Evolutionary conservation across 257 asterid species (phyloP), one percentile per base, ranked within the genome.

Genomic region (Primulina huaijiensis): DNA sequence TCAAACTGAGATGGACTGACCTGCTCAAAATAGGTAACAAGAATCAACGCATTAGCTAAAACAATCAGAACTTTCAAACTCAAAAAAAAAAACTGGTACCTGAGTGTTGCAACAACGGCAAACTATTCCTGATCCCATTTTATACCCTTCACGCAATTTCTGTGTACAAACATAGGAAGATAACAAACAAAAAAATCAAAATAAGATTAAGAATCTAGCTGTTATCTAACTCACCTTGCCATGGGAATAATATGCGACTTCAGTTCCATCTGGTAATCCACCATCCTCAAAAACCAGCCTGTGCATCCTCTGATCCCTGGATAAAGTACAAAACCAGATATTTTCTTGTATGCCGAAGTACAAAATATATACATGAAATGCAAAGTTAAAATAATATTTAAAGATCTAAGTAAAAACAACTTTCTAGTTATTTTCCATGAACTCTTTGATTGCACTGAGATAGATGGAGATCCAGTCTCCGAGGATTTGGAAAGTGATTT

Each of bases 1-100:
- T 94, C 99, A 86, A 94, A 94, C 72, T 79, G 87, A 75, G 99
- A 94, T 65, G 97, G 97, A 78, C 97, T 94, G 79, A 89, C 93
- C 99, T 94, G 93, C 73, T 74, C 85, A 85, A 62, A 60, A 76
- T 46, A 75, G 60, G 65, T 60, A 75, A 77, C 64, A 38, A 58
- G 52, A 46, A 73, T 73, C 27, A 82, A 72, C 20, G 50, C 14
- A 72, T 76, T 52, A 35, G 37, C 62, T 63, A 72, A 63, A 75
- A 63, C 17, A 70, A 56, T 40, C 68, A 58, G 60, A 46, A 64
- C 66, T 60, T 58, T 27, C n/a, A 40, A 79, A 69, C 20, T 68
- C 72, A 61, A 76, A 65, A 74, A 20, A 2, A 0, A 0, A 37
- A 72, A 68, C 17, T 17, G 31, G 68, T 89, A 94, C 99, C 99